Conservation (phyloP, 176 grass and related monocot species). For the Eragrostis nindensis region DNA sequence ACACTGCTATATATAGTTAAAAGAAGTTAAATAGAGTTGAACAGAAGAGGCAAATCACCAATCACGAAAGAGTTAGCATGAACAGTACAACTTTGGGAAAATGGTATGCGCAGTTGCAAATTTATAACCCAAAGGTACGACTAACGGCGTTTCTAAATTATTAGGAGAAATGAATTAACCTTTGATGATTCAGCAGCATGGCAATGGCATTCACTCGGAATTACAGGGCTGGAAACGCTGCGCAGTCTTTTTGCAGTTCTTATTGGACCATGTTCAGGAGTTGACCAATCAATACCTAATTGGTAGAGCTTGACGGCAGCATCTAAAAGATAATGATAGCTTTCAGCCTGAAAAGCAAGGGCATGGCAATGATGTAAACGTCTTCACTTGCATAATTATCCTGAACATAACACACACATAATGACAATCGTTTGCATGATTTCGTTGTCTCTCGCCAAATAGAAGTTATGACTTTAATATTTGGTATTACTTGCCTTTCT, state of each 20-base stretch:
- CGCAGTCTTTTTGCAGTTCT: conserved; percentile 43
- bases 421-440: too few species aligned
- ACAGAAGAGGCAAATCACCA: not conserved
- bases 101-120: too few species aligned
- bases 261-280: conserved; percentile 73
- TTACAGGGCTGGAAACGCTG: conserved; percentile 37
- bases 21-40: not conserved
- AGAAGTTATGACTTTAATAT: too few species aligned
- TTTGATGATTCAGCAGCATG: conserved; percentile 51
- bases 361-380: conserved; percentile 3
- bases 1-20: conserved; percentile 57
- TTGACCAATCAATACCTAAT: conserved; percentile 80
- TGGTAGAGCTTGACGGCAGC: conserved; percentile 90
- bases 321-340: conserved; percentile 96
- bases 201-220: conserved; percentile 46
- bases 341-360: conserved; percentile 77
- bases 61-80: too few species aligned
- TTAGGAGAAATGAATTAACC: conserved; percentile 48
- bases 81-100: too few species aligned
- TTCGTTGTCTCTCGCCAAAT: too few species aligned
- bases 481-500: too few species aligned
- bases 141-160: not conserved
- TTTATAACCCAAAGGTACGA: not conserved
- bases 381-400: too few species aligned
- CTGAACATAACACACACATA: too few species aligned